Conservation (phyloP, 148 eudicot species). For the Silene latifolia region DNA sequence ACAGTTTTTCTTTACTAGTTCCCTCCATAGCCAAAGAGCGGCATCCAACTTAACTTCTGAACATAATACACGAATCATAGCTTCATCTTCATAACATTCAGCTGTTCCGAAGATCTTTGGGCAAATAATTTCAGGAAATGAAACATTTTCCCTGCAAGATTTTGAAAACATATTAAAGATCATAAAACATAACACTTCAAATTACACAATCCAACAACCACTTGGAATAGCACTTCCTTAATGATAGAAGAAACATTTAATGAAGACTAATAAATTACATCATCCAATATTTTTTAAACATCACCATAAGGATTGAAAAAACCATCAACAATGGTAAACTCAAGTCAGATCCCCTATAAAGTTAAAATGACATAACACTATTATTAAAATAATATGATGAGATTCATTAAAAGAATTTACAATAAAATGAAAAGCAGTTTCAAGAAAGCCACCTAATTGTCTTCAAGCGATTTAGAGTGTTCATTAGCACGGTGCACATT, state of each 20-base stretch:
- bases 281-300: not conserved
- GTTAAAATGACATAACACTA: too few relatives aligned
- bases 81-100: slow-evolving; percentile 28
- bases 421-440: too few relatives aligned
- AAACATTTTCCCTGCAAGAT: slow-evolving; percentile 48
- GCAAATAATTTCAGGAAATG: slow-evolving; percentile 26
- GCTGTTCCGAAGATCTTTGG: slow-evolving; percentile 20
- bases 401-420: too few relatives aligned
- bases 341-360: not conserved
- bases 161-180: slow-evolving; percentile 6
- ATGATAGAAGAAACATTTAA: not conserved
- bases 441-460: too few relatives aligned
- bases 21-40: slow-evolving; percentile 48
- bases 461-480: too few relatives aligned
- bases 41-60: slow-evolving; percentile 54
- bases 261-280: not conserved
- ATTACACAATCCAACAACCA: slow-evolving; percentile 4
- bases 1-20: slow-evolving; percentile 35
- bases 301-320: not conserved
- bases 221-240: not conserved
- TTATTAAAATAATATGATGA: too few relatives aligned
- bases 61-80: slow-evolving; percentile 47
- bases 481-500: too few relatives aligned
- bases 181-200: not conserved
- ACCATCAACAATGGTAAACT: not conserved